A percentile compares a stretch with the other conserved stretches of the same genome.
Evolutionary conservation across 352 stramenopile species (phyloP).

Genomic region (Aphanomyces astaci): DNA sequence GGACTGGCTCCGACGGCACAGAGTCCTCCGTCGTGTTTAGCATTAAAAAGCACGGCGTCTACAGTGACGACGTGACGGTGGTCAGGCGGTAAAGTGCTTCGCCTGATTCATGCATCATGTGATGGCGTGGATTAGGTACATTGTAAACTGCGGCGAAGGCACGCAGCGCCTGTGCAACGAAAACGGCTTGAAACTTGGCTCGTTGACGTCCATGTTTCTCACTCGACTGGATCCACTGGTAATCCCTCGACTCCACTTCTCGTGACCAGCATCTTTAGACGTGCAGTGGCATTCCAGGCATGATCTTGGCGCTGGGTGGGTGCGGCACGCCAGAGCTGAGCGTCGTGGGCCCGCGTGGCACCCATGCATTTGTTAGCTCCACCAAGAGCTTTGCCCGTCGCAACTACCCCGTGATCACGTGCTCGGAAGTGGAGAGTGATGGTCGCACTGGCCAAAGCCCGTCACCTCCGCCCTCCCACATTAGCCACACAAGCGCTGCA

Average conservation of each 20-base stretch:
- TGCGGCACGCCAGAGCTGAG: slow-evolving; percentile 39
- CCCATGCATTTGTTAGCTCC: slow-evolving; percentile 33
- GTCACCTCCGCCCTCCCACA: background rate
- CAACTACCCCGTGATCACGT: slow-evolving; percentile 55
- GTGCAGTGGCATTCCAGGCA: slow-evolving; percentile 52
- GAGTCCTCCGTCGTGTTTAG: slow-evolving; percentile 59
- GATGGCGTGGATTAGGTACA: slow-evolving; percentile 34
- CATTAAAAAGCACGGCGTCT: slow-evolving; percentile 52
- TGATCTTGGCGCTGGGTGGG: slow-evolving; percentile 54
- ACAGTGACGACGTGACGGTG: slow-evolving; percentile 45
- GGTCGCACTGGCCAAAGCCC: background rate
- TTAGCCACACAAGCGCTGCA: background rate
- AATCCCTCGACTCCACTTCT: background rate
- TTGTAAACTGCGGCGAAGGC: slow-evolving; percentile 69
- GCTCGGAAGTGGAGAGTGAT: slow-evolving; percentile 31
- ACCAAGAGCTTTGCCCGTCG: slow-evolving; percentile 62
- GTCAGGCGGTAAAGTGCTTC: background rate
- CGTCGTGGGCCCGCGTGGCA: slow-evolving; percentile 40
- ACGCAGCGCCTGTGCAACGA: slow-evolving; percentile 59
- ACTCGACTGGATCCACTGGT: slow-evolving; percentile 57
- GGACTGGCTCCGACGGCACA: slow-evolving; percentile 54
- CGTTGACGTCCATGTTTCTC: slow-evolving; percentile 57
- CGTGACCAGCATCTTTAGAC: slow-evolving; percentile 28
- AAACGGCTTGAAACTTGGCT: slow-evolving; percentile 61
- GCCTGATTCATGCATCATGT: background rate